Conservation (phyloP, 2,329 filamentous ascomycete species). For the Xylaria hypoxylon region DNA sequence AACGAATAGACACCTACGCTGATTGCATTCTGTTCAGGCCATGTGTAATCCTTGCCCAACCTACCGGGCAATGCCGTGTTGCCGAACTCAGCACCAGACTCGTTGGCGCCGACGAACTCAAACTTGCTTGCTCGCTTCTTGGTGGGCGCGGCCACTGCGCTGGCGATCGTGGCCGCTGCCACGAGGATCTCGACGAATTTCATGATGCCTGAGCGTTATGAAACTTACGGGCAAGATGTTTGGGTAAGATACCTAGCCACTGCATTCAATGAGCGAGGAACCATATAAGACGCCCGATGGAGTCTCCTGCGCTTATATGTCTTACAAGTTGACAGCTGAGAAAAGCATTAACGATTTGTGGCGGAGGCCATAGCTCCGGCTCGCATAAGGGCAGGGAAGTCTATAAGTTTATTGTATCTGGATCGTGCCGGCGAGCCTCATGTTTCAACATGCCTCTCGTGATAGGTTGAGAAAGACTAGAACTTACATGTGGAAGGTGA, state of each 20-base stretch:
- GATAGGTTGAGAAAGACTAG: constrained; percentile 1
- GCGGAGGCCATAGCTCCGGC: constrained; percentile 48
- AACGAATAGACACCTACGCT: constrained; percentile 46
- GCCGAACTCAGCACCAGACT: constrained; percentile 71
- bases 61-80: constrained; percentile 65
- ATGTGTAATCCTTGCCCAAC: constrained; percentile 69
- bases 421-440: constrained; percentile 27
- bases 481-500: not conserved
- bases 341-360: not conserved
- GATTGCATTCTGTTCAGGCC: constrained; percentile 63
- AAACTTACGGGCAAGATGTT: not conserved
- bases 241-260: not conserved
- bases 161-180: constrained; percentile 47
- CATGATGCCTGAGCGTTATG: constrained; percentile 45
- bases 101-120: constrained; percentile 53
- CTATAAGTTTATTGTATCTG: constrained; percentile 24
- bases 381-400: constrained; percentile 40
- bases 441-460: not conserved
- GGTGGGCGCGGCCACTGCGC: constrained; percentile 50
- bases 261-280: not conserved
- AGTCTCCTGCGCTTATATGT: constrained; percentile 19
- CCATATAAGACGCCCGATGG: constrained; percentile 1
- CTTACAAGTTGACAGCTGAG: constrained; percentile 10
- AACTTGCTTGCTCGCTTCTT: constrained; percentile 53
- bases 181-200: constrained; percentile 51